A percentile compares a stretch with the other conserved stretches of the same genome.
Conservation (phyloP, 2,329 filamentous ascomycete species). For the Allantophomopsis lycopodina region DNA sequence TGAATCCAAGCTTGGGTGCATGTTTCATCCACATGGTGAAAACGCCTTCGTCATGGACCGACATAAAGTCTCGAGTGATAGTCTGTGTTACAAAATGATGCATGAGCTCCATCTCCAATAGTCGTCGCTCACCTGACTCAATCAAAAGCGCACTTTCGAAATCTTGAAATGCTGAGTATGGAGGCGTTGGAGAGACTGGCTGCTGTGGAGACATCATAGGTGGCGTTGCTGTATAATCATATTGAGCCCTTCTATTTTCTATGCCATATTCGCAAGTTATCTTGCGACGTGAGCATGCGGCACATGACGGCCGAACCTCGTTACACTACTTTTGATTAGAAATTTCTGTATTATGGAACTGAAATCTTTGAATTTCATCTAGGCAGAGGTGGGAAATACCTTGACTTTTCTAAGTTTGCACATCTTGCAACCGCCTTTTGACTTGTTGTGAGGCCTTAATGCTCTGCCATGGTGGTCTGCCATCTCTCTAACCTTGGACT, state of each 20-base stretch:
- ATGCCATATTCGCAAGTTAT: neutral
- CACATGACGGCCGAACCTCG: conserved; percentile 1
- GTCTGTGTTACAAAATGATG: conserved; percentile 6
- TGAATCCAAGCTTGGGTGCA: neutral
- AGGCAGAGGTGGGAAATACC: neutral
- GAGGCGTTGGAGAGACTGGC: no score
- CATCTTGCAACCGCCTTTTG: conserved; percentile 3
- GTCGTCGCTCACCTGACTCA: neutral
- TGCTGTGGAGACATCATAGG: no score
- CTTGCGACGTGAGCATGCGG: neutral
- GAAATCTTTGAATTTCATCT: no score
- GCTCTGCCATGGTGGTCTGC: no score
- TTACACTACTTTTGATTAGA: neutral
- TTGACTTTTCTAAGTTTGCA: conserved; percentile 3
- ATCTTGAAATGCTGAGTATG: no score
- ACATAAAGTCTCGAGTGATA: conserved; percentile 2
- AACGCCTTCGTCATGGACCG: neutral
- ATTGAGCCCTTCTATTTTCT: neutral
- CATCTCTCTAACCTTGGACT: no score
- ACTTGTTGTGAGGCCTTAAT: no score
- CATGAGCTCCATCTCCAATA: conserved; percentile 12
- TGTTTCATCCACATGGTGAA: no score
- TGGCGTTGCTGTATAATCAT: no score
- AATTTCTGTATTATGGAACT: no score
- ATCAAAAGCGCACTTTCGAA: neutral